Base-by-base conservation (phyloP, 2,329 filamentous ascomycete genomes). In the Beauveria sp. region DNA sequence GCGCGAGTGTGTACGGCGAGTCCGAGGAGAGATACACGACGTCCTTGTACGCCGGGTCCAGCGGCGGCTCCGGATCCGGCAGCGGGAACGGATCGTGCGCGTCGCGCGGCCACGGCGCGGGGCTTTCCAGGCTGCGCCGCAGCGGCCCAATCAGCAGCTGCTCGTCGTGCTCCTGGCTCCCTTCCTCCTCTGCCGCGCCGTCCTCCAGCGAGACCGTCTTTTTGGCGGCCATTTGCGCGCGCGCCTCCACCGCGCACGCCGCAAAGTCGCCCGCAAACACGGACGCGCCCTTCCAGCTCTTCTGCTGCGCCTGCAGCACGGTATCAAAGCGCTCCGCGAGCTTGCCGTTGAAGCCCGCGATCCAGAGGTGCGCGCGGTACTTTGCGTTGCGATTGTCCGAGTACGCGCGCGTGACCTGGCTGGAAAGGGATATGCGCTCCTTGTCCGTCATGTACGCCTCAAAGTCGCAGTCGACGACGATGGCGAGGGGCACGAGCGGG, bases 1-100 rank as follows among this genome's bases (percentile, higher is more conserved):
- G 84, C 6, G 88, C 87, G 34, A 99, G 81, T 0, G 89, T 93
- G 66, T 96, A 82, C 0, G 89, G 86, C n/a, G 91, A 96, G 73
- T 99, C 95, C 18, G 92, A 92, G 8, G 91, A 91, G 5, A 99
- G 84, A 71, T 99, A 99, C 62, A 99, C 84, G 7, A 97, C 80
- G 53, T 78, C 76, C 59, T 69, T 68, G 63, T 73, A 73, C 42
- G 71, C 69, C 30, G 72, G 70, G 22, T 68, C 64, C 22, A 71
- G 67, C 50, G 68, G 67, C 3, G 73, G 70, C 45, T 74, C 70
- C 0, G 72, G 68, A 3, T 72, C 70, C 0, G 72, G 67, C 16
- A 75, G 63, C 2, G 73, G 72, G 5, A 76, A 69, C 12, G 70
- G 70, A 12, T 74, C 70, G 22, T 54, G 63, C 26, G 70, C 69